A percentile compares a stretch with the other conserved stretches of the same genome.
Conservation (phyloP, 441 rosid species). For the Bruguiera hainesii region DNA sequence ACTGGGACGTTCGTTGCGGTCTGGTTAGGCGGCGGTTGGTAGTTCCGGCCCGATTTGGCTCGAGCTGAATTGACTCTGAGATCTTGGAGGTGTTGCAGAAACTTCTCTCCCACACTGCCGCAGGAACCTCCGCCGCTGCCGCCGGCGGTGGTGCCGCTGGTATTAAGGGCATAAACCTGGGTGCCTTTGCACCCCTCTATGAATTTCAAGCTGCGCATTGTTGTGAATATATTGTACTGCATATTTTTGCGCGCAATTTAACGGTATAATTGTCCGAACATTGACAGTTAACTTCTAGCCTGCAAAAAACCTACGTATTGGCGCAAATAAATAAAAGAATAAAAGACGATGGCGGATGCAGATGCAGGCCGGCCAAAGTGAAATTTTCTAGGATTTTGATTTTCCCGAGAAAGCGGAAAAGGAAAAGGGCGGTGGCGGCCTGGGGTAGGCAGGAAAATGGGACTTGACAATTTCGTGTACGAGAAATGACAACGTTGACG, state of each 20-base stretch:
- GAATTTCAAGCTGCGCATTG: conserved; percentile 84
- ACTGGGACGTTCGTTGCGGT: conserved; percentile 20
- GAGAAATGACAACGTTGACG: conserved; percentile 18
- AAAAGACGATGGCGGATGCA: conserved; percentile 28
- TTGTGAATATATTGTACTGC: conserved; percentile 68
- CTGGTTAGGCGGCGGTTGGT: conserved; percentile 28
- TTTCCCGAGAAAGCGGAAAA: conserved; percentile 18
- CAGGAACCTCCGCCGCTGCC: conserved; percentile 27
- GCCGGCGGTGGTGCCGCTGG: conserved; percentile 33
- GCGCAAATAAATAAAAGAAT: background rate
- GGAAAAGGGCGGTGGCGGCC: background rate
- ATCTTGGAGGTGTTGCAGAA: conserved; percentile 68
- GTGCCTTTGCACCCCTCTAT: conserved; percentile 78
- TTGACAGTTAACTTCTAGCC: conserved; percentile 13
- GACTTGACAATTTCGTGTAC: no score
- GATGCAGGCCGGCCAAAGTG: conserved; percentile 33
- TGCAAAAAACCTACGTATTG: conserved; percentile 39
- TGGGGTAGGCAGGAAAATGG: background rate
- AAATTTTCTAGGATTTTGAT: background rate
- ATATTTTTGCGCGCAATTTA: conserved; percentile 27
- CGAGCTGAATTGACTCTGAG: conserved; percentile 52
- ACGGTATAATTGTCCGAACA: no score
- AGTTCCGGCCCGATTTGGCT: conserved; percentile 40
- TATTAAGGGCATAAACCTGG: conserved; percentile 60
- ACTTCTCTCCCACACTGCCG: conserved; percentile 58